Percentiles rank a stretch among this genome's conserved stretches.
phyloP scores from a whole-genome alignment of 2,329 filamentous ascomycete species.

The Xylariomycetidae sp. region DNA sequence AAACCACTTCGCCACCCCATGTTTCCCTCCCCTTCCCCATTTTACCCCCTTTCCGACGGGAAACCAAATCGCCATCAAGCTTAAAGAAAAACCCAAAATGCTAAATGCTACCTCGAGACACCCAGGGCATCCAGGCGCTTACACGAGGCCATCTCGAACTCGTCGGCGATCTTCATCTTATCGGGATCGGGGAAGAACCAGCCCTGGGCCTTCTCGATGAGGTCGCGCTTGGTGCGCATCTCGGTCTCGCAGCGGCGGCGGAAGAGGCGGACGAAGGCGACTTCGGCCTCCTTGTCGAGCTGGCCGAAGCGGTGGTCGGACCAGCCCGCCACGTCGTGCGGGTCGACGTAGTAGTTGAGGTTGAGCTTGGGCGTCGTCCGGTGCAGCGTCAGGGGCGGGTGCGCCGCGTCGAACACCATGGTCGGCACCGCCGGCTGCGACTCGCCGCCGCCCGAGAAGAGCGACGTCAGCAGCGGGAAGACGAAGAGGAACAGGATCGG shows the following conservation, averaged over 20 bases:
- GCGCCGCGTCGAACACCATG: constrained; percentile 70
- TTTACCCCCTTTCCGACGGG: too few species aligned
- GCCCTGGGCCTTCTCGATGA: constrained; percentile 75
- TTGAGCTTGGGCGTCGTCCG: constrained; percentile 67
- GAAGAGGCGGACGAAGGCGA: constrained; percentile 63
- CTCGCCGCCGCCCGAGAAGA: constrained; percentile 59
- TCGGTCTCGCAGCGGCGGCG: constrained; percentile 72
- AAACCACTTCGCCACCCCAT: too few species aligned
- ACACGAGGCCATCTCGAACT: constrained; percentile 49
- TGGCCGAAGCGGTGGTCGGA: constrained; percentile 63
- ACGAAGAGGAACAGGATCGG: constrained; percentile 88
- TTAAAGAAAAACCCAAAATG: neutral
- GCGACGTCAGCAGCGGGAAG: constrained; percentile 73
- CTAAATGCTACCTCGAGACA: constrained; percentile 21
- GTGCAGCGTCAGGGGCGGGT: constrained; percentile 67
- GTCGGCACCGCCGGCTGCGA: constrained; percentile 55
- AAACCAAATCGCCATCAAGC: too few species aligned
- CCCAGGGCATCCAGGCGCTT: constrained; percentile 43
- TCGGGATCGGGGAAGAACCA: constrained; percentile 82
- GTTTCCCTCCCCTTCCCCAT: too few species aligned
- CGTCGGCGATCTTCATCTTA: constrained; percentile 68
- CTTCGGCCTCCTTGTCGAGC: constrained; percentile 75
- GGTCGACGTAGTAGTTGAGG: constrained; percentile 82
- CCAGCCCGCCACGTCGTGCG: constrained; percentile 68
- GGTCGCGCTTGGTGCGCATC: constrained; percentile 56